These are phyloP conservation scores for Amaranthus palmeri DNA, from an alignment of 148 eudicot genomes.

Conservation along the genomic window DNA sequence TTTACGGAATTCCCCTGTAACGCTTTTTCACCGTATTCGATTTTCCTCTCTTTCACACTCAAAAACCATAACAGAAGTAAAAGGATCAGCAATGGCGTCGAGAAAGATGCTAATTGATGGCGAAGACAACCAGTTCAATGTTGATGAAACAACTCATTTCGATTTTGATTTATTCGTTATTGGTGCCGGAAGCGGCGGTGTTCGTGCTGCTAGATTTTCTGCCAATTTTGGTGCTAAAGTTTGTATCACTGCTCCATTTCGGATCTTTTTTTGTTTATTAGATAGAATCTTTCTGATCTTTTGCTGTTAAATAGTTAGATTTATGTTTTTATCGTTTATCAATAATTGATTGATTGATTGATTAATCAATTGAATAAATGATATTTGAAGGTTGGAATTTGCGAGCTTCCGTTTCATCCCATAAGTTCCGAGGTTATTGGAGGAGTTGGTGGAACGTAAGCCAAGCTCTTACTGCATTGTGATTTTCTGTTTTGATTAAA, in stretches of 20 bases:
- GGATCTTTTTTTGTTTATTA: not conserved
- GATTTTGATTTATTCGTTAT: conserved; percentile 95
- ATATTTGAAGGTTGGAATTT: conserved; percentile 72
- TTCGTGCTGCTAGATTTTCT: conserved; percentile 85
- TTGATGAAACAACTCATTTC: conserved; percentile 37
- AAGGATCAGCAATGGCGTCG: conserved; percentile 23
- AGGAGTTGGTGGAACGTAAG: conserved; percentile 99
- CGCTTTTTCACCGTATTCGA: too few species aligned
- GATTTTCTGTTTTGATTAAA: not conserved
- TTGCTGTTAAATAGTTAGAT: not conserved
- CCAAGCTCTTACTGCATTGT: not conserved
- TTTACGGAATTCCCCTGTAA: too few species aligned
- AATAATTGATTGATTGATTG: too few species aligned
- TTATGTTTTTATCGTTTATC: not conserved
- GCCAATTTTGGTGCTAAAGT: conserved; percentile 90
- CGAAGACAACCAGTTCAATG: conserved; percentile 24
- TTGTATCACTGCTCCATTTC: conserved; percentile 6
- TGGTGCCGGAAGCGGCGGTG: conserved; percentile 99
- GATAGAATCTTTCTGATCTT: not conserved
- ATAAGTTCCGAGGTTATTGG: conserved; percentile 82
- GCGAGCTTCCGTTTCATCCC: conserved; percentile 99
- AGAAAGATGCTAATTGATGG: conserved; percentile 85
- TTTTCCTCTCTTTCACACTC: too few species aligned
- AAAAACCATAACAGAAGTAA: not conserved
- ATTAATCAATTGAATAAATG: conserved; percentile 3